Evolutionary conservation across 805 yeast species (phyloP).

Genomic region (Saccharomyces mikatae): DNA sequence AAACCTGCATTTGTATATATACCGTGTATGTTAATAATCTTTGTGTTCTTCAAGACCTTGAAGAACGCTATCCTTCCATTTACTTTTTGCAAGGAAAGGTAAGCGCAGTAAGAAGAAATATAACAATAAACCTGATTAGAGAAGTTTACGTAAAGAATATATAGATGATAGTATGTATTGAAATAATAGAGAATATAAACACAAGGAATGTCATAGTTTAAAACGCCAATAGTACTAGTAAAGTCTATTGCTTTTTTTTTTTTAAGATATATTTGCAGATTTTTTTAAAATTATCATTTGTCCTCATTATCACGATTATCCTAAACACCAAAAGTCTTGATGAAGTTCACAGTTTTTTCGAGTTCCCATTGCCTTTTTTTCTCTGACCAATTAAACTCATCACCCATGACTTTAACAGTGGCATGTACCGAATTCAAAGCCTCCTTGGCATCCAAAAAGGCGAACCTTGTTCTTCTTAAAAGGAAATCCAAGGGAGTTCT

Average conservation of each 20-base stretch:
- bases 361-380: constrained; percentile 47
- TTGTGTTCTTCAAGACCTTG: not conserved
- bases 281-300: not conserved
- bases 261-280: not conserved
- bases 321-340: constrained; percentile 52
- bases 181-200: not conserved
- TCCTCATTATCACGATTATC: not conserved
- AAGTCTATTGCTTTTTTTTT: not conserved
- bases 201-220: not conserved
- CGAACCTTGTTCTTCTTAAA: constrained; percentile 88
- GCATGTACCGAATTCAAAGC: constrained; percentile 75
- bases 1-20: not conserved
- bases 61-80: not conserved
- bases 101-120: too few species aligned
- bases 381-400: constrained; percentile 66
- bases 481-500: constrained; percentile 85
- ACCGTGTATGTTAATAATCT: not conserved
- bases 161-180: not conserved
- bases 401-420: constrained; percentile 78
- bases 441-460: constrained; percentile 80
- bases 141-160: not conserved
- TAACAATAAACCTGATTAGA: not conserved
- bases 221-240: not conserved
- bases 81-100: not conserved
- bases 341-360: constrained; percentile 44